A percentile compares a stretch with the other conserved stretches of the same genome.
phyloP scores from a whole-genome alignment of 2,329 filamentous ascomycete genomes.

The Cladosporium velox region DNA sequence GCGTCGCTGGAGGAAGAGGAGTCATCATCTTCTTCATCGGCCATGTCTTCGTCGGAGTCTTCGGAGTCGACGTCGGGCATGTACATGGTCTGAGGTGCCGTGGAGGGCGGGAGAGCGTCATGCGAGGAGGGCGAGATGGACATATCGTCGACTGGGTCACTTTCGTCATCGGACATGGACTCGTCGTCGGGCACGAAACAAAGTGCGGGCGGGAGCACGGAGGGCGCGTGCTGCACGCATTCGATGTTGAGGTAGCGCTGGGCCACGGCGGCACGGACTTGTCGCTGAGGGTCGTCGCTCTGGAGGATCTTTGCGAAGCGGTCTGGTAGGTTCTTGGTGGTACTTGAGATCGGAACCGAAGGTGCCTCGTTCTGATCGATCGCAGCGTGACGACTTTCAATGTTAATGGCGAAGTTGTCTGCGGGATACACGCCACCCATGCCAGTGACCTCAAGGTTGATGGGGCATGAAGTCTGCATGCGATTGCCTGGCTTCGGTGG shows the following conservation, averaged over 20 bases:
- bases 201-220: constrained; percentile 47
- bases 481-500: constrained; percentile 27
- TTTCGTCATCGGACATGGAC: constrained; percentile 40
- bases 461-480: constrained; percentile 25
- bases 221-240: constrained; percentile 60
- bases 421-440: constrained; percentile 63
- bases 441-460: constrained; percentile 54
- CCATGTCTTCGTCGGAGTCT: constrained; percentile 27
- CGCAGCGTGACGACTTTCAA: constrained; percentile 40
- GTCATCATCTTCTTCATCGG: constrained; percentile 33
- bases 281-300: constrained; percentile 20
- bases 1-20: constrained; percentile 33
- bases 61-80: constrained; percentile 29
- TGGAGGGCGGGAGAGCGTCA: constrained; percentile 30
- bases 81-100: constrained; percentile 38
- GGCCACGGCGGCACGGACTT: constrained; percentile 52
- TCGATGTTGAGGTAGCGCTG: constrained; percentile 68
- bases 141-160: constrained; percentile 39
- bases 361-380: constrained; percentile 25
- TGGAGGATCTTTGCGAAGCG: constrained; percentile 41
- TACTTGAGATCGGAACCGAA: constrained; percentile 1
- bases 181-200: constrained; percentile 40
- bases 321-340: constrained; percentile 26
- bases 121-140: constrained; percentile 28
- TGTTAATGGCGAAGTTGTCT: constrained; percentile 56